Evolutionary conservation across 371 early-diverging fungal species (phyloP), one percentile per base, ranked within the genome.

Genomic region (Haplosporangium sp.): DNA sequence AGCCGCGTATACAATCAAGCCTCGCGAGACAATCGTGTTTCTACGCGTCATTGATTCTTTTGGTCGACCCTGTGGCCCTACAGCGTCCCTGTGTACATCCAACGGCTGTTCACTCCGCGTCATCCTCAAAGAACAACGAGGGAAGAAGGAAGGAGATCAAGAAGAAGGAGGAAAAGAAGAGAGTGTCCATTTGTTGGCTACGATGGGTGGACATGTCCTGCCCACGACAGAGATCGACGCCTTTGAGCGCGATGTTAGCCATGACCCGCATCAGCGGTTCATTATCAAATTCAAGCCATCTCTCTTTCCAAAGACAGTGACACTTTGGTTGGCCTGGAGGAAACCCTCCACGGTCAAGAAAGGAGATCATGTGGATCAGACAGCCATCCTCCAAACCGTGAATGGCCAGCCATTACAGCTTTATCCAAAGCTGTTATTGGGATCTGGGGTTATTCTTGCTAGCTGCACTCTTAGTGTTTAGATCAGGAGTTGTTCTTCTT

Each of bases 241-340:
- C 13, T 56, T 76, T 23, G 42, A 50, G 18, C 55, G 47, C 16
- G 14, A 64, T 12, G 23, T 46, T 6, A 40, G 36, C n/a, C n/a
- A n/a, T n/a, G n/a, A n/a, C n/a, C n/a, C n/a, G 36, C 23, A 45
- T 0, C 51, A 53, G 50, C 47, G 36, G 50, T 23, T 64, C 36
- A 43, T 36, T 13, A n/a, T 69, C 45, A 43, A 21, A 7, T 69
- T 64, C 53, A 47, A 65, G 10, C 65, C 65, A 41, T 53, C 37
- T 29, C 37, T 62, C 16, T 63, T 64, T 38, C 55, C 57, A 1
- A 69, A 54, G 29, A 50, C 53, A 1, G 54, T 74, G 23, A 64
- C 59, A 0, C 48, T 74, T 18, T 74, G 75, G 75, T 41, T 74
- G 16, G 75, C 75, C 0, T 69, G 75, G 75, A 65, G 52, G 54